phyloP scores from a whole-genome alignment of 495 filamentous ascomycete species.

The Penicillium bialowiezense region DNA sequence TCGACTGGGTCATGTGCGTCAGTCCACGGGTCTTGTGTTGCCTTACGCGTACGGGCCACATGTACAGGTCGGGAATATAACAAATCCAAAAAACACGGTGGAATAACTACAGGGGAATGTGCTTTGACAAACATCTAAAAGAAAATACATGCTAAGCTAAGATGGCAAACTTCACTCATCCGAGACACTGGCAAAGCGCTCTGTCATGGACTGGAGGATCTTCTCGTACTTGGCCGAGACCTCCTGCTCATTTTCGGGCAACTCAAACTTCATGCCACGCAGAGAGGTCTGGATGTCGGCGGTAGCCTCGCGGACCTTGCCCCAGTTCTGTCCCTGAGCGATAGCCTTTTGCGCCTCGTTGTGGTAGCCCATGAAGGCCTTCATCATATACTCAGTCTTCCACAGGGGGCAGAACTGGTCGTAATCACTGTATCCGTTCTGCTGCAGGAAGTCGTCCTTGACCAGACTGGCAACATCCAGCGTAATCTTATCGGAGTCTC shows the following conservation, averaged over 20 bases:
- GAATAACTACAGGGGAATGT: slow-evolving; percentile 46
- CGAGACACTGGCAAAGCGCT: slow-evolving; percentile 90
- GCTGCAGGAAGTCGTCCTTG: slow-evolving; percentile 99
- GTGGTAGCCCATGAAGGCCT: slow-evolving; percentile 94
- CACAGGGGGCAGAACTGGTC: slow-evolving; percentile 98
- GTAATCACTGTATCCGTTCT: slow-evolving; percentile 98
- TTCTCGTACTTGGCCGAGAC: slow-evolving; percentile 90
- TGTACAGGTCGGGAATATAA: background rate
- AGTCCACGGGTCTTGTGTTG: background rate
- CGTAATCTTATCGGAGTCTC: slow-evolving; percentile 97
- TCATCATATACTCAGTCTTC: slow-evolving; percentile 99
- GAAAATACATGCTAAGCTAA: slow-evolving; percentile 23
- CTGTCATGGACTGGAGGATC: slow-evolving; percentile 83
- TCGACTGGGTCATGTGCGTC: background rate
- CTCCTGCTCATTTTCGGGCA: slow-evolving; percentile 72
- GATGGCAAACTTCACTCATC: slow-evolving; percentile 70
- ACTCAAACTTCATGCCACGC: slow-evolving; percentile 93
- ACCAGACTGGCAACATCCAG: slow-evolving; percentile 86
- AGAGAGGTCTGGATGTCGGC: slow-evolving; percentile 78
- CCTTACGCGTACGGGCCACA: slow-evolving; percentile 2
- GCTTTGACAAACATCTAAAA: slow-evolving; percentile 24
- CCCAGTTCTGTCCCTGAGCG: slow-evolving; percentile 83
- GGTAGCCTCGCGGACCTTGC: slow-evolving; percentile 87
- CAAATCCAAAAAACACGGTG: slow-evolving; percentile 10
- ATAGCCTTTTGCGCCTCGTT: slow-evolving; percentile 97